Conservation (phyloP, 2,329 filamentous ascomycete species). For the Scleromitrula shiraiana region DNA sequence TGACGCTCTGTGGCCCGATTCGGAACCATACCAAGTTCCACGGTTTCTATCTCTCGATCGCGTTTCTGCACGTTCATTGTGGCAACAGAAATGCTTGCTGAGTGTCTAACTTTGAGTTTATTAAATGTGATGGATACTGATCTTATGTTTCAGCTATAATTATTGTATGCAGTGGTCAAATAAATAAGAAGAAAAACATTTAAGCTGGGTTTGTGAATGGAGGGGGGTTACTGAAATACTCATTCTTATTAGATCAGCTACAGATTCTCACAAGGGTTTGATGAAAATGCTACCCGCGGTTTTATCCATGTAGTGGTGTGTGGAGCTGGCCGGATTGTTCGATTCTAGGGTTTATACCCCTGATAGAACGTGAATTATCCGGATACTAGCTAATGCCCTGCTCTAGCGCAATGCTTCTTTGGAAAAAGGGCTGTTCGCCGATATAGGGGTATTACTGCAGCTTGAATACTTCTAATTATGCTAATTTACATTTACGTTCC, state of each 20-base stretch:
- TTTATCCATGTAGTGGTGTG: not conserved
- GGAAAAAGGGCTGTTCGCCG: too few relatives aligned
- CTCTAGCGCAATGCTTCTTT: too few relatives aligned
- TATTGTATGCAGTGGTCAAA: too few relatives aligned
- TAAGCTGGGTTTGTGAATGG: not conserved
- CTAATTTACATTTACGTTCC: conserved; percentile 2
- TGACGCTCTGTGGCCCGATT: not conserved
- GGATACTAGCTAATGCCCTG: too few relatives aligned
- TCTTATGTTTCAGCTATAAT: too few relatives aligned
- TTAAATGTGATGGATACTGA: too few relatives aligned
- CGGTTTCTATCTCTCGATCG: not conserved
- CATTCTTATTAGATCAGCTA: too few relatives aligned
- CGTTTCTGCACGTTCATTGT: not conserved
- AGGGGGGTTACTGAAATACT: not conserved
- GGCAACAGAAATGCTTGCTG: not conserved
- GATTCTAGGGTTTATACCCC: not conserved
- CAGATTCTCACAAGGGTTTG: not conserved
- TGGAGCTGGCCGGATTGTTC: not conserved
- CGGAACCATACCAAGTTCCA: not conserved
- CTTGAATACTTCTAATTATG: too few relatives aligned
- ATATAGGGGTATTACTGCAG: too few relatives aligned
- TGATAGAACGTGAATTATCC: too few relatives aligned
- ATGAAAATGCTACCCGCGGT: not conserved
- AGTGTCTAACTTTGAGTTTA: not conserved
- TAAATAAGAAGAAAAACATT: too few relatives aligned